Evolutionary conservation across 208 protist genomes (phyloP).

Genomic region (Leishmania guyanensis): DNA sequence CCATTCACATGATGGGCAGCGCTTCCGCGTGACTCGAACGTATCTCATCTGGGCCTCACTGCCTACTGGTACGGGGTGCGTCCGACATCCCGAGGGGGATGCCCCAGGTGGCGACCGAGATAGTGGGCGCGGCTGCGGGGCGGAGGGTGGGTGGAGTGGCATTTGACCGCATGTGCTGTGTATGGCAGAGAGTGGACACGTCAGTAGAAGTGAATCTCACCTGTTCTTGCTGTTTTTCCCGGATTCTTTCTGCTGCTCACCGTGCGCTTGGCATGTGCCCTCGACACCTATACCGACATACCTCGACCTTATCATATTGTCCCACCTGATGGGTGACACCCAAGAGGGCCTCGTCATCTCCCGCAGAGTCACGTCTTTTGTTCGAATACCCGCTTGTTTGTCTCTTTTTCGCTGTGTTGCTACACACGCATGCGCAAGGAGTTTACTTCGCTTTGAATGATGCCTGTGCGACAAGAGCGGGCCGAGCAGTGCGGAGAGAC

Average conservation of each 20-base stretch:
- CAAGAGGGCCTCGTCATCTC: background rate
- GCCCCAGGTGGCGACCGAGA: too few relatives aligned
- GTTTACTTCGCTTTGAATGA: background rate
- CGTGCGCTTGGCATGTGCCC: background rate
- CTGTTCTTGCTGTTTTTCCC: background rate
- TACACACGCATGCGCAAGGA: background rate
- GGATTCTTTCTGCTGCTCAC: background rate
- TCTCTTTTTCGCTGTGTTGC: background rate
- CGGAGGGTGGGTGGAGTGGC: background rate
- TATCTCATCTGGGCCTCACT: background rate
- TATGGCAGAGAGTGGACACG: background rate
- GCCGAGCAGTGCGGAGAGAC: background rate
- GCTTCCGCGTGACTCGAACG: background rate
- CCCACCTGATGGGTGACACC: background rate
- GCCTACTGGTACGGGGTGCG: background rate
- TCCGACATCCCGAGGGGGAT: too few relatives aligned
- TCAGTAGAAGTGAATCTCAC: background rate
- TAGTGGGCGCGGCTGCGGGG: background rate
- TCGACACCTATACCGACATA: background rate
- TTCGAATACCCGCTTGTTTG: too few relatives aligned
- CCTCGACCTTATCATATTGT: background rate
- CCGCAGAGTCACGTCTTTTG: background rate
- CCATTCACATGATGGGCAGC: background rate
- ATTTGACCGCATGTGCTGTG: background rate
- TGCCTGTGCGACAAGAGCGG: background rate